Percentiles rank a stretch among this genome's conserved stretches.
Conservation (phyloP, 805 yeast species). For the Metschnikowia aberdeeniae region DNA sequence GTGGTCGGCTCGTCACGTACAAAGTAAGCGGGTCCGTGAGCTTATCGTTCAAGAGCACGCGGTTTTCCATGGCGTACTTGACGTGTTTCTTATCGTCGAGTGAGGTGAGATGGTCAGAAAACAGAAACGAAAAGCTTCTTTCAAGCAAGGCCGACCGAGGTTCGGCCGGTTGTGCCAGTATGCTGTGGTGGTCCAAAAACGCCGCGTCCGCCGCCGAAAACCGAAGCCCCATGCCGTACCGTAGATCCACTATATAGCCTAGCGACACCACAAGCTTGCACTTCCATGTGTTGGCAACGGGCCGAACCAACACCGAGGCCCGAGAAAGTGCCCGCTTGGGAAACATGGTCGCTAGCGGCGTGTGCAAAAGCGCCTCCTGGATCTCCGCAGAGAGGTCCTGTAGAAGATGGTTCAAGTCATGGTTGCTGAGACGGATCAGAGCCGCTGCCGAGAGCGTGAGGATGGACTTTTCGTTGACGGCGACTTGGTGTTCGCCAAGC, state of each 20-base stretch:
- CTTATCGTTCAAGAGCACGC: constrained; percentile 11
- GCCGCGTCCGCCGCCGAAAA: constrained; percentile 10
- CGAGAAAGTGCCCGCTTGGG: constrained; percentile 11
- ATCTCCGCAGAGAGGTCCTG: constrained; percentile 15
- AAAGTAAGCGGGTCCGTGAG: constrained; percentile 18
- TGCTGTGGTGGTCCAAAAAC: constrained; percentile 14
- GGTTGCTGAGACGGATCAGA: constrained; percentile 22
- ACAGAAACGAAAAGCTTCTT: constrained; percentile 11
- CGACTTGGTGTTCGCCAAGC: constrained; percentile 16
- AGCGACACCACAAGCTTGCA: constrained; percentile 21
- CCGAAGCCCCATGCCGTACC: constrained; percentile 13
- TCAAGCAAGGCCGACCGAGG: constrained; percentile 10
- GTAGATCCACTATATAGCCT: constrained; percentile 17
- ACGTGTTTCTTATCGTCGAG: constrained; percentile 17
- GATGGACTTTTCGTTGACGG: constrained; percentile 24
- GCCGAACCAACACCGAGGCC: constrained; percentile 9
- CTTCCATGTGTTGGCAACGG: constrained; percentile 19
- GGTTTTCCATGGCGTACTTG: constrained; percentile 11
- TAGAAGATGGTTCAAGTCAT: constrained; percentile 20
- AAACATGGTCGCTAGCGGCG: constrained; percentile 10
- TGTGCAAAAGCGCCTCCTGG: constrained; percentile 8
- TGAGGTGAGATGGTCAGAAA: neutral
- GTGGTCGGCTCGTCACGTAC: constrained; percentile 22
- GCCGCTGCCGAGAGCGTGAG: constrained; percentile 21
- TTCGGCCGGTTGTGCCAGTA: constrained; percentile 4